Conservation (phyloP, 805 yeast genomes). For the Diddensiella santjacobensis region DNA sequence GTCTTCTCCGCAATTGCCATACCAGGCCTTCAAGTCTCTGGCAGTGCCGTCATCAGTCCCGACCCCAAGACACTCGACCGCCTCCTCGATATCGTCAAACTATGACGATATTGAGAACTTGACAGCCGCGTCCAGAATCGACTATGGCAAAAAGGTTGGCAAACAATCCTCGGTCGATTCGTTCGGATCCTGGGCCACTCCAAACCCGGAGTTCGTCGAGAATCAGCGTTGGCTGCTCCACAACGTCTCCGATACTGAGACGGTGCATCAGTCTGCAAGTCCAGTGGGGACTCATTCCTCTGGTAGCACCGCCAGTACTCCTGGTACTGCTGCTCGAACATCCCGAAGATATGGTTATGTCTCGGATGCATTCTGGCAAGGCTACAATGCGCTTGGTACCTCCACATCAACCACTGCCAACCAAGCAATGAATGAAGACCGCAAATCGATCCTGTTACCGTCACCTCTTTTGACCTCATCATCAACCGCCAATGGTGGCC, state of each 20-base stretch:
- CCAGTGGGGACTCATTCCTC: not conserved
- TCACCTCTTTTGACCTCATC: conserved; percentile 14
- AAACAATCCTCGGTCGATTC: conserved; percentile 22
- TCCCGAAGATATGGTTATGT: not conserved
- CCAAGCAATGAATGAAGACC: conserved; percentile 3
- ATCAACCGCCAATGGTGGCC: conserved; percentile 3
- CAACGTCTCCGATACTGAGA: conserved; percentile 7
- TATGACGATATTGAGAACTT: not conserved
- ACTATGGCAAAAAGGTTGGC: not conserved
- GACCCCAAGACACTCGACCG: conserved; percentile 3
- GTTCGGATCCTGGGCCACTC: conserved; percentile 24
- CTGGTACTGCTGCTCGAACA: conserved; percentile 3
- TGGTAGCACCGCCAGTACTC: conserved; percentile 3
- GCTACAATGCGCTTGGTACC: not conserved
- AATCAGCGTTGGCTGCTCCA: conserved; percentile 27
- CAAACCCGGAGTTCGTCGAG: conserved; percentile 26
- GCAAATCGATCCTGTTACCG: conserved; percentile 19
- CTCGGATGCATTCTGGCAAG: not conserved
- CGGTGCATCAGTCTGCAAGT: not conserved
- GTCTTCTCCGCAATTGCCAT: not conserved
- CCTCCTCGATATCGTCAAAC: conserved; percentile 1
- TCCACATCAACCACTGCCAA: not conserved
- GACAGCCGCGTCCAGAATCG: not conserved
- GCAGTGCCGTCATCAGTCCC: not conserved
- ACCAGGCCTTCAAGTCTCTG: not conserved